phyloP scores from a whole-genome alignment of 2,329 filamentous ascomycete genomes.

The Phialemonium atrogriseum region DNA sequence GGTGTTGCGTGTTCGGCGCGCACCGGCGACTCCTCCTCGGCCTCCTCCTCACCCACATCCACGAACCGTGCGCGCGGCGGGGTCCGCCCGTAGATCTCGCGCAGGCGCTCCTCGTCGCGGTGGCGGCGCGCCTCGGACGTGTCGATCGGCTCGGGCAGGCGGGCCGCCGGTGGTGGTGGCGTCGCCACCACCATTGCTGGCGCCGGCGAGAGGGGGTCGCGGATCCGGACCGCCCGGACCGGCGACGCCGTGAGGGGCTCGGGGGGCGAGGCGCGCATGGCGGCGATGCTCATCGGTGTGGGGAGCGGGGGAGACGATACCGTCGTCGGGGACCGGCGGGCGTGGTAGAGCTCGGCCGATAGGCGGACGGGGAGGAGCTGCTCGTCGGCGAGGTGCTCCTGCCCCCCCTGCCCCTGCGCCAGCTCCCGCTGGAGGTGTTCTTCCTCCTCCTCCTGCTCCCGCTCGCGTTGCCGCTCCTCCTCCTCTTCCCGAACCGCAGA shows the following conservation, averaged over 20 bases:
- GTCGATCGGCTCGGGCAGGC: slow-evolving; percentile 10
- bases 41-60: too few species aligned
- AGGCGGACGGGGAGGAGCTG: slow-evolving; percentile 1
- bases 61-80: slow-evolving; percentile 6
- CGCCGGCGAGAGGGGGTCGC: slow-evolving; percentile 5
- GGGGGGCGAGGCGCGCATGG: slow-evolving; percentile 10
- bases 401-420: slow-evolving; percentile 20
- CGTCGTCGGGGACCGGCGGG: slow-evolving; percentile 2
- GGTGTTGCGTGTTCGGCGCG: slow-evolving; percentile 8
- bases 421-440: slow-evolving; percentile 9
- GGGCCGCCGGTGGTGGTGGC: slow-evolving; percentile 8
- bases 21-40: slow-evolving; percentile 7
- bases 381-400: slow-evolving; percentile 18
- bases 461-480: slow-evolving; percentile 26
- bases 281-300: slow-evolving; percentile 5
- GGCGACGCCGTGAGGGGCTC: slow-evolving; percentile 9
- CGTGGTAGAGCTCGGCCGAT: slow-evolving; percentile 1
- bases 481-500: slow-evolving; percentile 29
- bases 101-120: slow-evolving; percentile 40
- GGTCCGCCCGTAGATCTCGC: slow-evolving; percentile 42
- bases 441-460: slow-evolving; percentile 14
- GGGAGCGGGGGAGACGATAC: slow-evolving; percentile 8
- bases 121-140: slow-evolving; percentile 25
- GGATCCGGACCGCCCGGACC: slow-evolving; percentile 8
- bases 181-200: too few species aligned